These are phyloP conservation scores for Auxenochlorella pyrenoidosa DNA, from an alignment of 139 green algal species.

Conservation along the genomic window DNA sequence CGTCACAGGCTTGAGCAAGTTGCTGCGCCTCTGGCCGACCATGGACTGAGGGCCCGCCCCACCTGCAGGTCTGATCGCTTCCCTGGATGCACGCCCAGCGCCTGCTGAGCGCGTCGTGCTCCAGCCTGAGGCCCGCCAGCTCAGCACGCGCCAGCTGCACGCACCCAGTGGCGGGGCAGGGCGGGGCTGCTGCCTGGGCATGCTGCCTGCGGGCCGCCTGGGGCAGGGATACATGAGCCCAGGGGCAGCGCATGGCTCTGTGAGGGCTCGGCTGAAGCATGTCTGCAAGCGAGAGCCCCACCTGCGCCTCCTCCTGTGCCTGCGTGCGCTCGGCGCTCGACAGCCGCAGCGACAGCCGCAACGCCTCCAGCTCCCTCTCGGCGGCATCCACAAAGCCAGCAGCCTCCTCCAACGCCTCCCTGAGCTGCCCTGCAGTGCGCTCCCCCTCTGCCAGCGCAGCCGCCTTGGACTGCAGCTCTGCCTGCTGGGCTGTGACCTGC, in stretches of 20 bases:
- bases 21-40: too few species aligned
- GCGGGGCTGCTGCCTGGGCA: too few species aligned
- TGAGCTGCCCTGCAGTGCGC: neutral
- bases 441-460: neutral
- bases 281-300: neutral
- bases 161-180: too few species aligned
- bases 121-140: neutral
- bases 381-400: neutral
- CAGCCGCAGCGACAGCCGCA: neutral
- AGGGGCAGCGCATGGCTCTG: neutral
- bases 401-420: neutral
- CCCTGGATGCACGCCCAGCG: conserved; percentile 1
- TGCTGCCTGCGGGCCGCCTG: neutral
- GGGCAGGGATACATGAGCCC: too few species aligned
- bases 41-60: too few species aligned
- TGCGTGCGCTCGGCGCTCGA: neutral
- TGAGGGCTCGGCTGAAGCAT: neutral
- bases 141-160: neutral
- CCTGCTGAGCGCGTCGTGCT: neutral
- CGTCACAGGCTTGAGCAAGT: too few species aligned
- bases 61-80: neutral
- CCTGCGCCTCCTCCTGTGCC: neutral
- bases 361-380: neutral
- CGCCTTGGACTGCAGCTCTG: neutral
- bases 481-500: neutral